A percentile compares a stretch with the other conserved stretches of the same genome.
Conservation (phyloP, 2,329 filamentous ascomycete species). For the Fusarium sarcochroum region DNA sequence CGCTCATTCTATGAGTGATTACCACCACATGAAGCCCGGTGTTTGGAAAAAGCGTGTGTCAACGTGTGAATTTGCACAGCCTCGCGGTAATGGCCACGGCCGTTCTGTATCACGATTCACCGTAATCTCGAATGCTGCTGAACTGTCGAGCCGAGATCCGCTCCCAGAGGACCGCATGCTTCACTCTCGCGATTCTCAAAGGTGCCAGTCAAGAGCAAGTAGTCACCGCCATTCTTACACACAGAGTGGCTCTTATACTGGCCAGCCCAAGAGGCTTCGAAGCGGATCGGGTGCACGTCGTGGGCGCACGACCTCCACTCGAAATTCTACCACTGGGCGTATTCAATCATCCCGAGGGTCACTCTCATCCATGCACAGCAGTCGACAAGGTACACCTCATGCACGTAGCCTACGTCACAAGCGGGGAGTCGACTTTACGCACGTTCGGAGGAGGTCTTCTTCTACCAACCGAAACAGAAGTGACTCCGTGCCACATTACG, state of each 20-base stretch:
- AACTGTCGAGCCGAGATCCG: constrained; percentile 82
- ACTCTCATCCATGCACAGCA: constrained; percentile 65
- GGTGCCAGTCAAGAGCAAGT: constrained; percentile 75
- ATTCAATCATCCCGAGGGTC: constrained; percentile 58
- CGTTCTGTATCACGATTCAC: constrained; percentile 73
- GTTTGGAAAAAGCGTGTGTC: constrained; percentile 72
- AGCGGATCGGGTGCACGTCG: constrained; percentile 55
- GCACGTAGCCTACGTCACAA: constrained; percentile 62
- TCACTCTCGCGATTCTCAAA: constrained; percentile 60
- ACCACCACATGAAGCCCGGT: constrained; percentile 80
- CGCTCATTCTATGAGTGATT: constrained; percentile 90
- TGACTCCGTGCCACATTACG: constrained; percentile 36
- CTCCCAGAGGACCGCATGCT: constrained; percentile 77
- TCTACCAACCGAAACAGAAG: constrained; percentile 47
- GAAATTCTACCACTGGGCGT: constrained; percentile 49
- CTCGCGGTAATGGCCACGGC: constrained; percentile 62
- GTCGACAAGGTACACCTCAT: constrained; percentile 59
- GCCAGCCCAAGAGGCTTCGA: constrained; percentile 52
- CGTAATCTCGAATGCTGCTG: constrained; percentile 73
- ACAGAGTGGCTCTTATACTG: constrained; percentile 41
- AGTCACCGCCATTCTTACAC: constrained; percentile 70
- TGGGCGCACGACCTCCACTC: constrained; percentile 49
- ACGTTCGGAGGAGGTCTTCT: constrained; percentile 58
- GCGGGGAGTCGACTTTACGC: constrained; percentile 69
- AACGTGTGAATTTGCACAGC: constrained; percentile 70